Evolutionary conservation across 768 basidiomycete species (phyloP), one percentile per base, ranked within the genome.

Genomic region (Leccinellum albellum): DNA sequence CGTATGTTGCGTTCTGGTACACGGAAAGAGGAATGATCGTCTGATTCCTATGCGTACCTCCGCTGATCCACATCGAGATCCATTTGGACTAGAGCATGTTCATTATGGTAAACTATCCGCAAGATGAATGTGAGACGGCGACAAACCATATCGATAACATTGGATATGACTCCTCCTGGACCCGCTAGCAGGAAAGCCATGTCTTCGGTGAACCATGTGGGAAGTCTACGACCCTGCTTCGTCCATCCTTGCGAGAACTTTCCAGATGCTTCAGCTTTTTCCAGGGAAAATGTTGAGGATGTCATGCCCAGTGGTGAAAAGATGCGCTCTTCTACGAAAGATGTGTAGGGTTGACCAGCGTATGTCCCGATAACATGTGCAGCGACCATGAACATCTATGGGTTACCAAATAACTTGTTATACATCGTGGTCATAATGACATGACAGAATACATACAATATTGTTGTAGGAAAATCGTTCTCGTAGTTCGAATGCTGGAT

Each of bases 121-220:
- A 40, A 40, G 28, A 17, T 10, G 8, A 29, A 23, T 15, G 58
- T 3, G 8, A 6, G 14, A 60, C n/a, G n/a, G n/a, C n/a, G n/a
- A n/a, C 75, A 10, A 28, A 76, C 80, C 74, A 82, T 70, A 42
- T 81, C 79, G 15, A 71, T 54, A 0, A 66, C 72, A 21, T 59
- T 78, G 29, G 79, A 77, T 26, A 79, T 76, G n/a, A 81, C 37
- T 1, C 78, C 80, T 2, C 76, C 78, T 1, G 78, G 57, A 6
- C 79, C 78, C 3, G 76, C 74, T 10, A 64, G 57, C 17, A 70
- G 28, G 0, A 66, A 61, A 4, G 54, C 62, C 6, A 21, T 55
- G 0, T 70, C 60, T 48, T 75, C 73, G 1, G 56, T 58, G 23
- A 73, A 66, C 58, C 65, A 70, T 28, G 13, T 6, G 4, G 76